A percentile compares a stretch with the other conserved stretches of the same genome.
Conservation (phyloP, 1,139 yeast species). For the Geotrichum siamense region DNA sequence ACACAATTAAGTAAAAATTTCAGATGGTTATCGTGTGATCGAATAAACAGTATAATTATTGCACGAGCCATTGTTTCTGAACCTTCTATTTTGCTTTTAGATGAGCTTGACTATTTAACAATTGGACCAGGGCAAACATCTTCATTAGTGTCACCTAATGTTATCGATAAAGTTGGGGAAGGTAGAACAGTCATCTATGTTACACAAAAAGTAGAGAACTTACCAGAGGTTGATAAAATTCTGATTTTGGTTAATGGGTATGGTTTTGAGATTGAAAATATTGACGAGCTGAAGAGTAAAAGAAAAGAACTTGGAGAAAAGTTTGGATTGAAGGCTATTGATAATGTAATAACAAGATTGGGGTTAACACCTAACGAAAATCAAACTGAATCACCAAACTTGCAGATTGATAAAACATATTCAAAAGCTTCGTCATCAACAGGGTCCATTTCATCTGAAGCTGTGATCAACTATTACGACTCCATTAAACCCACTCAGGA, state of each 20-base stretch:
- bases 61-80: slow-evolving; percentile 68
- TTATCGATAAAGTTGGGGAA: slow-evolving; percentile 55
- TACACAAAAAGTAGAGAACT: slow-evolving; percentile 73
- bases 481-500: too few relatives aligned
- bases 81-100: slow-evolving; percentile 59
- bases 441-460: too few relatives aligned
- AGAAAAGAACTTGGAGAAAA: slow-evolving; percentile 24
- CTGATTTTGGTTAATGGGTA: slow-evolving; percentile 40
- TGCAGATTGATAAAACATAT: too few relatives aligned
- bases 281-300: slow-evolving; percentile 32
- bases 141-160: slow-evolving; percentile 23
- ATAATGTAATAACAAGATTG: too few relatives aligned
- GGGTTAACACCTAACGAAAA: too few relatives aligned
- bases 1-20: slow-evolving; percentile 61
- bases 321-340: background rate
- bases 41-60: slow-evolving; percentile 68
- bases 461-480: too few relatives aligned
- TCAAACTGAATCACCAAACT: too few relatives aligned
- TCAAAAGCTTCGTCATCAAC: too few relatives aligned
- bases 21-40: slow-evolving; percentile 80
- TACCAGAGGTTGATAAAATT: slow-evolving; percentile 45
- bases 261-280: slow-evolving; percentile 41
- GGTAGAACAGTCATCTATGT: slow-evolving; percentile 68
- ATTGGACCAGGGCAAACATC: too few relatives aligned
- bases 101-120: slow-evolving; percentile 51